Conservation (phyloP, 345 rosid species). For the Mercurialis annua region DNA sequence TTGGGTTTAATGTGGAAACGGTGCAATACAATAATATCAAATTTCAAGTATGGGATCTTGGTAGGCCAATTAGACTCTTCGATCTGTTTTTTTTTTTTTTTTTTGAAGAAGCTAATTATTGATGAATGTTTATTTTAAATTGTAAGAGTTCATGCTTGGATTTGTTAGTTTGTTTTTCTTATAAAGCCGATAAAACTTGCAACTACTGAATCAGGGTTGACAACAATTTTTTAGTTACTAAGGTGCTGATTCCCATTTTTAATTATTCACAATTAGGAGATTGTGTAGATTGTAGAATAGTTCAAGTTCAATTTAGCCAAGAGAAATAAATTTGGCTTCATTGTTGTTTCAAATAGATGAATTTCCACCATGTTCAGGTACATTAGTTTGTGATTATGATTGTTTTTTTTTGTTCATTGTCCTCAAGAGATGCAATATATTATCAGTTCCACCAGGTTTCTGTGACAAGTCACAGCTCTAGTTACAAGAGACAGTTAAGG, state of each 20-base stretch:
- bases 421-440: background rate
- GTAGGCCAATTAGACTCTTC: constrained; percentile 30
- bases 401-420: no score
- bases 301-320: background rate
- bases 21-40: constrained; percentile 93
- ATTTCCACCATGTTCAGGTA: background rate
- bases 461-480: background rate
- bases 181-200: no score
- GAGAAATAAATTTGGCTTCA: background rate
- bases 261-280: background rate
- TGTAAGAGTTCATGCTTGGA: background rate
- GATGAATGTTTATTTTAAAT: background rate
- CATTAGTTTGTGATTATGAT: background rate
- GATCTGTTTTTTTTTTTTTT: constrained; percentile 4
- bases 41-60: constrained; percentile 68
- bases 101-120: background rate
- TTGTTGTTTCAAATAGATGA: background rate
- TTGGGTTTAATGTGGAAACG: constrained; percentile 96
- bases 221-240: background rate
- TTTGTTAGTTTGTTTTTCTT: background rate
- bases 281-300: background rate
- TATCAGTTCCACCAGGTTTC: background rate
- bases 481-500: background rate
- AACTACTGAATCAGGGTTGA: no score
- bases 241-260: background rate